Percentiles rank a stretch among this genome's conserved stretches.
These are phyloP conservation scores for Claviceps quebecensis DNA, from an alignment of 2,329 filamentous ascomycete genomes.

Conservation along the genomic window DNA sequence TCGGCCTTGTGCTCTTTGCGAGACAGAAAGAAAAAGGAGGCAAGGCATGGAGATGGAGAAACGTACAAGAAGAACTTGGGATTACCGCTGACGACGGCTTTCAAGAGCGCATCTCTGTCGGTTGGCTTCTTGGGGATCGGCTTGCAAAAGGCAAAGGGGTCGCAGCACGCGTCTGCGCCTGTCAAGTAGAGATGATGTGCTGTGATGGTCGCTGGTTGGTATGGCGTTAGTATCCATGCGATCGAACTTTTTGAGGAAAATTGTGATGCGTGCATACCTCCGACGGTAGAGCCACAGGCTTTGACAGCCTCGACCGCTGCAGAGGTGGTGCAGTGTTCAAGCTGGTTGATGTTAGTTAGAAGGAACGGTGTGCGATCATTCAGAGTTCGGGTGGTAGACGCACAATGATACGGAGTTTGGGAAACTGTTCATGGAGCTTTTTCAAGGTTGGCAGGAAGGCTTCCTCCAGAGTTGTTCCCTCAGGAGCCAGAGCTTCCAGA, in stretches of 20 bases:
- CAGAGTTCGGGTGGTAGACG: background rate
- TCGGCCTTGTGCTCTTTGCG: background rate
- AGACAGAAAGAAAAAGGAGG: background rate
- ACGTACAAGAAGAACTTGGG: constrained; percentile 52
- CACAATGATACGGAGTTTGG: constrained; percentile 44
- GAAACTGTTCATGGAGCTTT: constrained; percentile 61
- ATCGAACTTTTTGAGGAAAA: background rate
- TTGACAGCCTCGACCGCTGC: constrained; percentile 68
- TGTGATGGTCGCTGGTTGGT: constrained; percentile 48
- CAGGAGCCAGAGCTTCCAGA: constrained; percentile 34
- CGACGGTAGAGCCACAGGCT: constrained; percentile 63
- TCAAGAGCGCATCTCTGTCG: constrained; percentile 59
- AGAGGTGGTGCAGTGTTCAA: constrained; percentile 81
- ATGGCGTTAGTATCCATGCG: background rate
- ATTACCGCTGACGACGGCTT: constrained; percentile 43
- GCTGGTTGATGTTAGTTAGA: constrained; percentile 5
- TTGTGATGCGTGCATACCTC: constrained; percentile 20
- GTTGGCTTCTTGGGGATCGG: constrained; percentile 60
- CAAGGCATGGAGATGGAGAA: background rate
- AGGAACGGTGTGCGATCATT: background rate
- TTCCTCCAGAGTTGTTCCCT: constrained; percentile 30
- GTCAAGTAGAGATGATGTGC: constrained; percentile 76
- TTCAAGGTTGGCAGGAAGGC: constrained; percentile 68
- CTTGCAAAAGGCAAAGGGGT: constrained; percentile 53
- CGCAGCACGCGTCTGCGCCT: constrained; percentile 54